Percentiles rank a stretch among this genome's conserved stretches.
phyloP scores from a whole-genome alignment of 495 filamentous ascomycete species.

The Penicillium mononematosum region DNA sequence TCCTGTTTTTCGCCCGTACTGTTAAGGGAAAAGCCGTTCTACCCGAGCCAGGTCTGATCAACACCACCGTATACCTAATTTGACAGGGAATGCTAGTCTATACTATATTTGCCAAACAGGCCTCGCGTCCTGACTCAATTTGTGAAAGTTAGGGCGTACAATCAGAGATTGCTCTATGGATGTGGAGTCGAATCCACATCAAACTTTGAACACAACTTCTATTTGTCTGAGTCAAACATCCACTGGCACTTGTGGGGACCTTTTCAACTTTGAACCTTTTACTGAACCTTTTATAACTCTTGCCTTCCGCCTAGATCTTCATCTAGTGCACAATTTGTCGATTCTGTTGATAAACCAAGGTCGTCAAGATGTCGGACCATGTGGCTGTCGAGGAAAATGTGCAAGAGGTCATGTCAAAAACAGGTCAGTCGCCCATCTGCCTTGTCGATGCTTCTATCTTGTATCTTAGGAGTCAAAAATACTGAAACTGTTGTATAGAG shows the following conservation, averaged over 20 bases:
- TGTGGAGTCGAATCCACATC: conserved; percentile 23
- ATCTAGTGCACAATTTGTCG: neutral
- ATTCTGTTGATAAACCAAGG: conserved; percentile 6
- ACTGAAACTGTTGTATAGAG: conserved; percentile 12
- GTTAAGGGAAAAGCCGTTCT: conserved; percentile 26
- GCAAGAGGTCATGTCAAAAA: conserved; percentile 25
- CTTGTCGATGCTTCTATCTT: neutral
- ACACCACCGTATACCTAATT: conserved; percentile 19
- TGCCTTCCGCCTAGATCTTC: conserved; percentile 11
- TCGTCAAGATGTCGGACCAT: conserved; percentile 23
- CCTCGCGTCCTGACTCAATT: conserved; percentile 10
- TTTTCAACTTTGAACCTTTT: conserved; percentile 15
- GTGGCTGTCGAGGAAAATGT: conserved; percentile 24
- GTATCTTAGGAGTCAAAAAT: neutral
- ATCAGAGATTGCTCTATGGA: conserved; percentile 14
- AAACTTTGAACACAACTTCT: conserved; percentile 1
- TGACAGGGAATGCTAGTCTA: conserved; percentile 10
- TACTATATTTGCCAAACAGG: conserved; percentile 11
- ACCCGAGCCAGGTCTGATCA: conserved; percentile 27
- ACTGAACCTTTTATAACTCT: conserved; percentile 17
- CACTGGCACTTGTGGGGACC: conserved; percentile 13
- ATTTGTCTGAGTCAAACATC: conserved; percentile 17
- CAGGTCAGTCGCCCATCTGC: conserved; percentile 16
- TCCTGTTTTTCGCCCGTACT: conserved; percentile 13
- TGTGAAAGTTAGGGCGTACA: conserved; percentile 17